phyloP scores from a whole-genome alignment of 148 eudicot species.

The Rhododendron mucronatum region DNA sequence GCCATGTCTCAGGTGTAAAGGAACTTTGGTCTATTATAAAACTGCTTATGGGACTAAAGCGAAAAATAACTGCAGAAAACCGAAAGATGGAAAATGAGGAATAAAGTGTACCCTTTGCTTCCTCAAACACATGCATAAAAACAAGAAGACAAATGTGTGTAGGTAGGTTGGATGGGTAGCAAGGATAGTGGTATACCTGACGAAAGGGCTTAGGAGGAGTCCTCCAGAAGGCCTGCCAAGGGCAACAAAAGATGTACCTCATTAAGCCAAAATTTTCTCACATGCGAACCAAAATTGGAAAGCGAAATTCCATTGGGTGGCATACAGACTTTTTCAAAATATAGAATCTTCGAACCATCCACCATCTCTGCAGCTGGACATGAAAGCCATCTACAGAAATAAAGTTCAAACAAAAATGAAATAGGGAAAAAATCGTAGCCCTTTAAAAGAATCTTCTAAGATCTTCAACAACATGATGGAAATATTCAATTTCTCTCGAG shows the following conservation, averaged over 20 bases:
- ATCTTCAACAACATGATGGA: background rate
- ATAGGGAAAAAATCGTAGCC: background rate
- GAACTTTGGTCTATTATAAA: background rate
- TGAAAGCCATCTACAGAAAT: conserved; percentile 66
- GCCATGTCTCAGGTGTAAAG: background rate
- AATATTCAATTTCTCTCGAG: background rate
- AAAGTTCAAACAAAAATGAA: background rate
- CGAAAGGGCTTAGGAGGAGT: conserved; percentile 94
- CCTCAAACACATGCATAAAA: background rate
- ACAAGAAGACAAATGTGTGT: background rate
- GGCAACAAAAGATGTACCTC: conserved; percentile 10
- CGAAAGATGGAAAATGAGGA: background rate
- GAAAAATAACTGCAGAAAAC: background rate
- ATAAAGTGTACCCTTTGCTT: background rate
- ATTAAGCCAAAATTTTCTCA: background rate
- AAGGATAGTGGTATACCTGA: conserved; percentile 49
- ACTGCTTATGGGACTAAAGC: background rate
- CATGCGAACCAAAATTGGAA: background rate
- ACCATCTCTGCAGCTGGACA: conserved; percentile 97
- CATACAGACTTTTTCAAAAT: conserved; percentile 67
- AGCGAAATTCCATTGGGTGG: background rate
- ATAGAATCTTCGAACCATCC: conserved; percentile 83
- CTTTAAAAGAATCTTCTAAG: background rate
- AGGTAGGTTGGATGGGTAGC: background rate
- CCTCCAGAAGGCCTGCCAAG: conserved; percentile 93